Evolutionary conservation across 2,329 filamentous ascomycete species (phyloP).

Genomic region (Talaromyces sp.): DNA sequence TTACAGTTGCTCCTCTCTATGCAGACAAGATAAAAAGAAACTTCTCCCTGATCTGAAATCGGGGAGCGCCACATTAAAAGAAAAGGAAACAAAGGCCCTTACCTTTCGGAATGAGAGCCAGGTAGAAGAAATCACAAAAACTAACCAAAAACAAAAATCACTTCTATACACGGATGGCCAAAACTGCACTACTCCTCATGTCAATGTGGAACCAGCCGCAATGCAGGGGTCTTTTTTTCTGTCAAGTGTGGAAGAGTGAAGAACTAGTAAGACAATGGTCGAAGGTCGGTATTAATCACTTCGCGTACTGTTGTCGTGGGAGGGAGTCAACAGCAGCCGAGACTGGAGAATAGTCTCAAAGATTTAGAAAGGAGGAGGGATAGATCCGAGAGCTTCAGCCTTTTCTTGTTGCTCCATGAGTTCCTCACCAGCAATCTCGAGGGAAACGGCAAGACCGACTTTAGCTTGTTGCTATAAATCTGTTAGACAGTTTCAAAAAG

Average conservation of each 20-base stretch:
- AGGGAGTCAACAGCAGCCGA: constrained; percentile 15
- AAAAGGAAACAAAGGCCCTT: neutral
- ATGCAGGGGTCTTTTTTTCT: constrained; percentile 27
- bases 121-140: constrained; percentile 16
- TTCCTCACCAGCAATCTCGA: constrained; percentile 80
- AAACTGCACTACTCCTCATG: constrained; percentile 33
- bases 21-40: constrained; percentile 13
- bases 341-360: neutral
- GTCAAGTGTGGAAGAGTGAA: constrained; percentile 30
- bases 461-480: constrained; percentile 78
- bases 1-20: constrained; percentile 18
- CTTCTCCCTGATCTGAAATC: neutral
- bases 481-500: constrained; percentile 10
- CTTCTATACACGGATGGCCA: constrained; percentile 41
- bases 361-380: constrained; percentile 50
- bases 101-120: neutral
- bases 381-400: constrained; percentile 41
- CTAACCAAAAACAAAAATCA: constrained; percentile 24
- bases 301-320: neutral
- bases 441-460: constrained; percentile 88
- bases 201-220: constrained; percentile 31
- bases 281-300: constrained; percentile 28
- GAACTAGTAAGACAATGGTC: constrained; percentile 45
- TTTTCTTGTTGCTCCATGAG: constrained; percentile 78
- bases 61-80: constrained; percentile 1